phyloP scores from a whole-genome alignment of 257 asterid genomes.

The Rehmannia glutinosa region DNA sequence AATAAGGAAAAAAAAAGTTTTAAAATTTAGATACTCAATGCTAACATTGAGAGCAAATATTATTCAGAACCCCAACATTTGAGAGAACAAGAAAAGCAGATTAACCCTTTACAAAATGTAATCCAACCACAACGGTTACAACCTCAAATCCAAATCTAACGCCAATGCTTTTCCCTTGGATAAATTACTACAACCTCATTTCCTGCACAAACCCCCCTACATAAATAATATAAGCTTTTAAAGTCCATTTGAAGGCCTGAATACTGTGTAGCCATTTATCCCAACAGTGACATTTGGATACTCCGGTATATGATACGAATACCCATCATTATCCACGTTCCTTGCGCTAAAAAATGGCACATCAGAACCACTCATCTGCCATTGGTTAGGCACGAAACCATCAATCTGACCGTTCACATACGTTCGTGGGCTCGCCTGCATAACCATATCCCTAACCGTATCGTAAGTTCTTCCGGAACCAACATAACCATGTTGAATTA shows the following conservation, averaged over 20 bases:
- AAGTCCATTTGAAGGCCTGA: constrained; percentile 70
- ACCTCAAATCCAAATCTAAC: constrained; percentile 27
- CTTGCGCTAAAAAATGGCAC: constrained; percentile 32
- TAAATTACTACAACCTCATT: constrained; percentile 24
- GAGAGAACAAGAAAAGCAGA: constrained; percentile 4
- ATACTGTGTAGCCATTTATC: constrained; percentile 53
- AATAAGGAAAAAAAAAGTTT: background rate
- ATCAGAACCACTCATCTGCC: constrained; percentile 73
- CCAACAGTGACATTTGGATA: constrained; percentile 46
- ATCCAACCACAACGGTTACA: constrained; percentile 21
- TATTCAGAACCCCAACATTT: constrained; percentile 20
- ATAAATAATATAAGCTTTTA: constrained; percentile 34
- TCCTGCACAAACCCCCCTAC: constrained; percentile 14
- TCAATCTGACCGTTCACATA: constrained; percentile 58
- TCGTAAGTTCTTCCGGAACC: constrained; percentile 38
- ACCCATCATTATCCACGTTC: constrained; percentile 34
- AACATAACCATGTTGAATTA: constrained; percentile 38
- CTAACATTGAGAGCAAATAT: constrained; percentile 19
- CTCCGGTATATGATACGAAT: constrained; percentile 49
- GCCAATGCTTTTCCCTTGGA: constrained; percentile 11
- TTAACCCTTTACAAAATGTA: constrained; percentile 27
- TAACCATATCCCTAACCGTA: constrained; percentile 46
- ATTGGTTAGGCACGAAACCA: constrained; percentile 49
- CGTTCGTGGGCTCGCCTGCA: constrained; percentile 33
- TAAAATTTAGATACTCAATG: background rate